Evolutionary conservation across 805 yeast species (phyloP), one percentile per base, ranked within the genome.

Genomic region (Ogataea siamensis): DNA sequence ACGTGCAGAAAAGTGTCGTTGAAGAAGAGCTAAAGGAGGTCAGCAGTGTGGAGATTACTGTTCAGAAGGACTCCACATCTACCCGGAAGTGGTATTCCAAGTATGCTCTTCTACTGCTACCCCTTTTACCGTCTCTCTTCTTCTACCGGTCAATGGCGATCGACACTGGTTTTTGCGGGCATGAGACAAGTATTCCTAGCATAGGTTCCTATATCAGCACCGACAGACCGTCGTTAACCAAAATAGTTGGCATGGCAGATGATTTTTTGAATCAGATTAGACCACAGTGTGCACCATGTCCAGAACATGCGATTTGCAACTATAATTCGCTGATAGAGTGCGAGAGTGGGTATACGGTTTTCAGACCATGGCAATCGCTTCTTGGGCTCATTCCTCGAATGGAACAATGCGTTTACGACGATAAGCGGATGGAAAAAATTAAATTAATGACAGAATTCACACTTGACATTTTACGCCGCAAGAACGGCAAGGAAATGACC

Each of bases 201-300:
- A 17, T 53, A 3, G 39, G 38, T 12, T 13, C 39, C 3, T 43
- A 33, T n/a, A 3, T 54, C 2, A 64, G 67, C 1, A 30, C 18
- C 8, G 32, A 46, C 8, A 11, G 18, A 3, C 28, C 47, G 10
- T 17, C 40, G 11, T 37, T 41, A 7, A 16, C 34, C 1, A 27
- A 22, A 1, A 5, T 47, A 1, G 30, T 45, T n/a, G 52, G 60
- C 0, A 51, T 58, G 31, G 42, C 76, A 18, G 47, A 58, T 3
- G 33, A 49, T 7, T 24, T 70, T 7, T 21, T 37, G 26, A 31
- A 25, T n/a, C 20, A 19, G 23, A 26, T 37, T 9, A 37, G 26
- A 33, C 94, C 95, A 2, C 30, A 49, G 0, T 91, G 99, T 63
- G 63, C 74, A 4, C 74, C 74, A 17, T 91, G 98, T 56, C 97